phyloP scores from a whole-genome alignment of 1,284 basidiomycete genomes.

The Athelia psychrophila region DNA sequence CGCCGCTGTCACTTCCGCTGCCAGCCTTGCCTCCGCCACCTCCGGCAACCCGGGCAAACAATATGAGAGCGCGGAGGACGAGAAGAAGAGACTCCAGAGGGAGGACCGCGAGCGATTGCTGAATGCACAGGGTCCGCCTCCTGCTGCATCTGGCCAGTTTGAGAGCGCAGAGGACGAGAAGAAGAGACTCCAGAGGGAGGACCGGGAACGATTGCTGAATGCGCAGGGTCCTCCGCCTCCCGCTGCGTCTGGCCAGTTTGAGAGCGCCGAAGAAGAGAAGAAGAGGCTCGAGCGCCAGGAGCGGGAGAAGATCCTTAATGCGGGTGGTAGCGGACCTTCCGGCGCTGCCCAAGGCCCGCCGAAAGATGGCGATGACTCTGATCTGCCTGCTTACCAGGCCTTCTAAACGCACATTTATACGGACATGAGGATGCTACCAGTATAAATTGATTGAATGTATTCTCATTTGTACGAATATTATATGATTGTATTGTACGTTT shows the following conservation, averaged over 20 bases:
- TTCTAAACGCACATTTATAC: slow-evolving; percentile 26
- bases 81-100: slow-evolving; percentile 47
- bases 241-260: slow-evolving; percentile 22
- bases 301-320: slow-evolving; percentile 48
- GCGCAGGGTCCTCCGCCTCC: slow-evolving; percentile 23
- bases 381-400: slow-evolving; percentile 68
- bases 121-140: slow-evolving; percentile 14
- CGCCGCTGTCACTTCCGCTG: slow-evolving; percentile 6
- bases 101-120: slow-evolving; percentile 35
- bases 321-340: slow-evolving; percentile 18
- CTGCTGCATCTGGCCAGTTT: slow-evolving; percentile 12
- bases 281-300: slow-evolving; percentile 64
- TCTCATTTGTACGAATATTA: not conserved
- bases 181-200: slow-evolving; percentile 62
- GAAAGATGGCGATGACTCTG: slow-evolving; percentile 40
- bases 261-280: slow-evolving; percentile 68
- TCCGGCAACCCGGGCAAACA: slow-evolving; percentile 2
- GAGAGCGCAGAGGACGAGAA: slow-evolving; percentile 69
- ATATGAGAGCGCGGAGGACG: slow-evolving; percentile 48
- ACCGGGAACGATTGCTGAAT: slow-evolving; percentile 51
- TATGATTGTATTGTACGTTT: too few species aligned
- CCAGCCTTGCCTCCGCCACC: not conserved
- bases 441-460: not conserved
- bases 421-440: not conserved
- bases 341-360: slow-evolving; percentile 2